These are phyloP conservation scores for Leersia perrieri DNA, from an alignment of 176 grass and related monocot genomes.

Conservation along the genomic window DNA sequence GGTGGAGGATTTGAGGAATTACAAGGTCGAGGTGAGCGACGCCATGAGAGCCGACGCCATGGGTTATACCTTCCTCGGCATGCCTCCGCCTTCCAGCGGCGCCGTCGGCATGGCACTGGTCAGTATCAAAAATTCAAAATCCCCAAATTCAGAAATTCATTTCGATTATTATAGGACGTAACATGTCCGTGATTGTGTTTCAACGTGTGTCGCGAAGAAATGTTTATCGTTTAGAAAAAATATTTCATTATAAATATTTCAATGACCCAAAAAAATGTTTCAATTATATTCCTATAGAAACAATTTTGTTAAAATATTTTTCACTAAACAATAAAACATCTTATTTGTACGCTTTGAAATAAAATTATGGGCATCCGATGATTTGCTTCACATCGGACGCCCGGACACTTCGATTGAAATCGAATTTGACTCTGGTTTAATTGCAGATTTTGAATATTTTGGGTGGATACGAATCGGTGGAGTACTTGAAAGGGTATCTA, in stretches of 20 bases:
- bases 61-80: constrained; percentile 79
- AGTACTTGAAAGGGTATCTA: constrained; percentile 54
- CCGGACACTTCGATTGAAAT: neutral
- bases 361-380: too few relatives aligned
- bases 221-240: too few relatives aligned
- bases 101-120: constrained; percentile 71
- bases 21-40: constrained; percentile 42
- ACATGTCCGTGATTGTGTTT: too few relatives aligned
- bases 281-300: too few relatives aligned
- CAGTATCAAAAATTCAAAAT: constrained; percentile 22
- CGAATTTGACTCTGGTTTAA: neutral
- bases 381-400: too few relatives aligned
- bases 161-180: neutral
- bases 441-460: constrained; percentile 66
- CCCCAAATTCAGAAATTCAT: neutral
- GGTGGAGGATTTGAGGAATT: constrained; percentile 49
- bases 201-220: too few relatives aligned
- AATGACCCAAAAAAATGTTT: too few relatives aligned
- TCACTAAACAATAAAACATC: too few relatives aligned
- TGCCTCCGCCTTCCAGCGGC: constrained; percentile 90
- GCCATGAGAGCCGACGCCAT: constrained; percentile 56
- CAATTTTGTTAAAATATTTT: too few relatives aligned
- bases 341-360: too few relatives aligned
- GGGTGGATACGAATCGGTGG: constrained; percentile 58
- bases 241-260: too few relatives aligned